Base-by-base conservation (phyloP, 2,329 filamentous ascomycete genomes). In the Mycocentrospora acerina region DNA sequence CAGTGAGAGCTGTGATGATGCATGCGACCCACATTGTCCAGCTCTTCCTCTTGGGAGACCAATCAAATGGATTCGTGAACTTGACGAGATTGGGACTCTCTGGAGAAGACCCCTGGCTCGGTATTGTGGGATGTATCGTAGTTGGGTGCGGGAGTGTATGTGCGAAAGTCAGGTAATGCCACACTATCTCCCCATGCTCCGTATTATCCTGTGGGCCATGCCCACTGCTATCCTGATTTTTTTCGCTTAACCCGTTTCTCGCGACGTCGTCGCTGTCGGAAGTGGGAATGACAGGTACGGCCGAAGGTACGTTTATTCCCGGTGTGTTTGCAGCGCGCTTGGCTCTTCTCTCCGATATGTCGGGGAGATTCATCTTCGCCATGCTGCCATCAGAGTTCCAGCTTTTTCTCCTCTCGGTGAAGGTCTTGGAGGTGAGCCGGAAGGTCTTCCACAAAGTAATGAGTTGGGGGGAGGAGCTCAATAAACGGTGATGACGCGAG, bases 21-120 rank as follows among this genome's bases (percentile, higher is more conserved):
- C 86, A 94, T 7, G 86, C 88, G 10, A 95, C 74, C 57, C 76
- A 78, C 7, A 91, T 80, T 53, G 87, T 81, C 42, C 86, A 64
- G 16, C 74, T 76, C 63, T 96, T 96, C 43, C 82, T 81, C 30
- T 71, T 72, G 38, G 71, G 60, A 0, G 86, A 80, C 88, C 90
- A 95, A 8, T 77, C 72, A 48, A 89, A 83, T 0, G 90, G 90
- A 8, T 86, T 83, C 2, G 53, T 65, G 55, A 82, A 94, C 41
- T 76, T 73, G 24, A 72, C 74, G 17, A 95, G 77, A 60, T 88
- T 74, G 4, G 87, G 88, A 16, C 71, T 72, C 35, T 74, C 66
- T 30, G 83, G 83, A 1, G 76, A 64, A n/a, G 71, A 45, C 37
- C 35, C 66, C 42, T 52, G 64, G 48, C 41, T 60, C 42, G 41